phyloP scores from a whole-genome alignment of 2,329 filamentous ascomycete species.

The Penicillium sclerotigenum region DNA sequence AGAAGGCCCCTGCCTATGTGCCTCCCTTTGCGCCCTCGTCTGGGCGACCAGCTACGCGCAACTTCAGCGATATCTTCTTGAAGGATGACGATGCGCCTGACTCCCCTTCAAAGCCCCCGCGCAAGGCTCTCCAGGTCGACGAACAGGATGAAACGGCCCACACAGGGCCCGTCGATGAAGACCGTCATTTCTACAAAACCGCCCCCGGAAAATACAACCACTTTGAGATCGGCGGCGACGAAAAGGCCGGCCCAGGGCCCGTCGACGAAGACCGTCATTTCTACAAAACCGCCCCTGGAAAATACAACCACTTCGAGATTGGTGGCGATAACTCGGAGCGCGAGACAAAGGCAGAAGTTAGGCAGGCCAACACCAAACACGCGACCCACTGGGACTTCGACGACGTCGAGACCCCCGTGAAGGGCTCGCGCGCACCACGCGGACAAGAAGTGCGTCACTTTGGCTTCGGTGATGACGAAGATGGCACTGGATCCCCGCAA shows the following conservation, averaged over 20 bases:
- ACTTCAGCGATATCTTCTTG: constrained; percentile 67
- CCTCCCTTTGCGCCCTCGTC: constrained; percentile 61
- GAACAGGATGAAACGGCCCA: background rate
- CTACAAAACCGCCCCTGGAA: constrained; percentile 67
- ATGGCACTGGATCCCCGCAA: constrained; percentile 29
- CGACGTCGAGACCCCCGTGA: constrained; percentile 80
- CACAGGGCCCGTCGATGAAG: constrained; percentile 27
- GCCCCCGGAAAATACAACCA: constrained; percentile 80
- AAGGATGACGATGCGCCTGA: constrained; percentile 41
- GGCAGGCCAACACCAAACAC: constrained; percentile 48
- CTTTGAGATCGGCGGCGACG: constrained; percentile 35
- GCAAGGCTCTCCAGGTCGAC: background rate
- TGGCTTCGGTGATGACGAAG: constrained; percentile 69
- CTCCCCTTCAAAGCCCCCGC: constrained; percentile 29
- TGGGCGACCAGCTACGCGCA: constrained; percentile 66
- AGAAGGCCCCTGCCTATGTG: constrained; percentile 52
- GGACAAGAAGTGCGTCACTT: constrained; percentile 71
- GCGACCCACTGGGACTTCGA: constrained; percentile 80
- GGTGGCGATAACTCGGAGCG: constrained; percentile 30
- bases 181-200: constrained; percentile 51
- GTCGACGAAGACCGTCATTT: constrained; percentile 31
- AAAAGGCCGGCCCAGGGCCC: background rate
- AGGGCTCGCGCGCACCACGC: constrained; percentile 62
- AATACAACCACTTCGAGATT: constrained; percentile 65
- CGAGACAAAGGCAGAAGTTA: constrained; percentile 28